Evolutionary conservation across 2,329 filamentous ascomycete species (phyloP).

Genomic region (Ophiognomonia clavigignenti-juglandacearum): DNA sequence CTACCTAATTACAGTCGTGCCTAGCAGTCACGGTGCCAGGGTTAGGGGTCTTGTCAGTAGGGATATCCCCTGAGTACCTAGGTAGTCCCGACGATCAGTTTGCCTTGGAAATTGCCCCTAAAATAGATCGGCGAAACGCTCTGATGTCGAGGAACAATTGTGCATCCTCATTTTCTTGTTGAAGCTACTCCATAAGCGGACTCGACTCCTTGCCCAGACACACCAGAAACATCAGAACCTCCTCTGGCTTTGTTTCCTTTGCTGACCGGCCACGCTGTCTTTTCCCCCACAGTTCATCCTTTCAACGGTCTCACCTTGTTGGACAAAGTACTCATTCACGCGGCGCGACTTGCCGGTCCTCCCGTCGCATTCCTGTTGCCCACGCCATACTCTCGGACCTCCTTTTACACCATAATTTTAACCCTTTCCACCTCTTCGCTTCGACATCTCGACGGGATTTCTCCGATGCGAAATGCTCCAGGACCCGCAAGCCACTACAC

Average conservation of each 20-base stretch:
- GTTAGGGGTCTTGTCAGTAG: too few relatives aligned
- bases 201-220: background rate
- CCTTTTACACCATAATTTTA: background rate
- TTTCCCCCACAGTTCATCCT: background rate
- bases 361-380: constrained; percentile 5
- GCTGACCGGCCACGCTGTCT: constrained; percentile 1
- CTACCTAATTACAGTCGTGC: too few relatives aligned
- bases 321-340: too few relatives aligned
- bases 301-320: background rate
- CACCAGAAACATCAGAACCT: background rate
- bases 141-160: too few relatives aligned
- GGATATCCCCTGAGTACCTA: too few relatives aligned
- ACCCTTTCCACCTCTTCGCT: background rate
- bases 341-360: background rate
- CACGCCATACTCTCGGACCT: background rate
- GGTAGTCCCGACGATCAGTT: too few relatives aligned
- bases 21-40: too few relatives aligned
- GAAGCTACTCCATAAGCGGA: too few relatives aligned
- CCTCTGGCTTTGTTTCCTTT: background rate
- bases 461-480: constrained; percentile 13
- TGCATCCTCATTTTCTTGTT: too few relatives aligned
- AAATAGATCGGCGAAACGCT: too few relatives aligned
- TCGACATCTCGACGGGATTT: constrained; percentile 2
- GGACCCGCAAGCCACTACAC: constrained; percentile 7
- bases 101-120: too few relatives aligned